phyloP scores from a whole-genome alignment of 2,329 filamentous ascomycete species.

The Sclerotinia minor region DNA sequence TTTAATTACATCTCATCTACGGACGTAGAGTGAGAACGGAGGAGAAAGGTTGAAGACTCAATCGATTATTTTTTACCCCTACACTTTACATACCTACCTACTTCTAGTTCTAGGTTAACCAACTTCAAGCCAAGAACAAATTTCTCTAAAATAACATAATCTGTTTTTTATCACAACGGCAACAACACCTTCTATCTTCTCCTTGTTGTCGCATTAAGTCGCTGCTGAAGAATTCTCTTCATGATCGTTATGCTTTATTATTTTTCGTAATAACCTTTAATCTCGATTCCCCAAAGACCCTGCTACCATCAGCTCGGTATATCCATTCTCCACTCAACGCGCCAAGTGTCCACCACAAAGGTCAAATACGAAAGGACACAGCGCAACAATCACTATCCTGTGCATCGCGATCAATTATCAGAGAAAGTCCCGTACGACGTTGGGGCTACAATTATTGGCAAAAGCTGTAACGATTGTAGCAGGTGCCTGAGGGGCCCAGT shows the following conservation, averaged over 20 bases:
- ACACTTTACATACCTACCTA: no score
- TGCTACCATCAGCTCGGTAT: constrained; percentile 13
- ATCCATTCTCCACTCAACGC: constrained; percentile 22
- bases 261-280: constrained; percentile 15
- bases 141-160: constrained; percentile 15
- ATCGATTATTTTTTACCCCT: not conserved
- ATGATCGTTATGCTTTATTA: constrained; percentile 9
- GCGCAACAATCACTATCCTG: constrained; percentile 21
- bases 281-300: constrained; percentile 9
- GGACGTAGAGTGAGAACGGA: not conserved
- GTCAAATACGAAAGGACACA: constrained; percentile 25
- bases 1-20: constrained; percentile 19
- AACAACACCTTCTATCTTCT: not conserved
- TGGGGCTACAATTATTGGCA: constrained; percentile 25
- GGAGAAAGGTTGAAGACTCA: not conserved
- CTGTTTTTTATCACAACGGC: not conserved
- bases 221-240: constrained; percentile 11
- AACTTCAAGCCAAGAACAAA: constrained; percentile 21
- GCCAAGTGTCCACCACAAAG: constrained; percentile 25
- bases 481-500: constrained; percentile 25
- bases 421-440: constrained; percentile 13
- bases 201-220: constrained; percentile 3
- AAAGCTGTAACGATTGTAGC: constrained; percentile 23
- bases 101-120: not conserved
- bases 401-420: constrained; percentile 18